These are phyloP conservation scores for Rhamnella rubrinervis DNA, from an alignment of 331 rosid species.

Conservation along the genomic window DNA sequence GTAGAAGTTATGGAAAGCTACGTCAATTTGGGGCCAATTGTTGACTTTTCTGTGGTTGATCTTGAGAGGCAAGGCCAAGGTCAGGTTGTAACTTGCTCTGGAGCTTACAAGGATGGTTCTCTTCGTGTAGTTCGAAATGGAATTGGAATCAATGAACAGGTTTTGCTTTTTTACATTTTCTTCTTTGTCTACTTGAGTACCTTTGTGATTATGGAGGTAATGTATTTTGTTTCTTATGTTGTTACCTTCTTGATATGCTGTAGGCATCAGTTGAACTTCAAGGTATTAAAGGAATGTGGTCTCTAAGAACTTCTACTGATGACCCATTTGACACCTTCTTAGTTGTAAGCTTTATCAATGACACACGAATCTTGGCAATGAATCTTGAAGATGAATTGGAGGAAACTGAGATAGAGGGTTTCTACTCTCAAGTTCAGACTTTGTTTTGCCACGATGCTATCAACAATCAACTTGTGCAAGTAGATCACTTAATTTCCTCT, in stretches of 20 bases:
- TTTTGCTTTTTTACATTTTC: conserved; percentile 17
- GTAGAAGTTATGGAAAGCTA: conserved; percentile 92
- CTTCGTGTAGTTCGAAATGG: conserved; percentile 95
- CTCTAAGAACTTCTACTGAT: conserved; percentile 90
- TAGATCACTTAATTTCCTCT: conserved; percentile 34
- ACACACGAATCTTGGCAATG: conserved; percentile 96
- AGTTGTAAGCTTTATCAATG: conserved; percentile 93
- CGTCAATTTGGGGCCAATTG: conserved; percentile 97
- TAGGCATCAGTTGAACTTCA: conserved; percentile 99
- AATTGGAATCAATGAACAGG: conserved; percentile 97
- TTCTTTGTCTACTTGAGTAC: neutral
- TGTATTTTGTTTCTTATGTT: conserved; percentile 1
- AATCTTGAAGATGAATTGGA: conserved; percentile 91
- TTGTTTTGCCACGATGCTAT: conserved; percentile 96
- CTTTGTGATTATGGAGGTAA: neutral
- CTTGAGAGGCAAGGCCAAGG: conserved; percentile 99
- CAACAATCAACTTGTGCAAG: conserved; percentile 94
- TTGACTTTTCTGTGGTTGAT: conserved; percentile 96
- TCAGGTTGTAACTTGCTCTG: conserved; percentile 99
- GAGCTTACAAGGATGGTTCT: conserved; percentile 98
- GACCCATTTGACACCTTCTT: conserved; percentile 89
- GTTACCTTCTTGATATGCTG: conserved; percentile 21
- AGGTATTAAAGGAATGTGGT: conserved; percentile 99
- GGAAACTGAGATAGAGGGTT: conserved; percentile 97
- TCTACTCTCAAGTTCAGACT: conserved; percentile 87